phyloP scores from a whole-genome alignment of 2,329 filamentous ascomycete genomes.

The Xylaria sp. region DNA sequence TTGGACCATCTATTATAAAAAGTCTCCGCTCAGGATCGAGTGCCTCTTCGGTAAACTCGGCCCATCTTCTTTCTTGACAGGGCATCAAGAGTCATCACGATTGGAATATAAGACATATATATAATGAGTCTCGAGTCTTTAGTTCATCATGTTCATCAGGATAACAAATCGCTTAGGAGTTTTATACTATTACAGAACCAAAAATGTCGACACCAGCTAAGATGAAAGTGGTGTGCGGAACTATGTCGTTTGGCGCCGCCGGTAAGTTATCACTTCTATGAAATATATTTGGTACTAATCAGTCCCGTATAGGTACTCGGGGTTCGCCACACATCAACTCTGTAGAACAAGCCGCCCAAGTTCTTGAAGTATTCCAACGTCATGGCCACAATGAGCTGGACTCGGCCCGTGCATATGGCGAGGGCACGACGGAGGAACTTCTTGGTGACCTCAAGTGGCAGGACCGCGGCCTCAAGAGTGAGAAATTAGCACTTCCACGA shows the following conservation, averaged over 20 bases:
- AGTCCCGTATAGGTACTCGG: not conserved
- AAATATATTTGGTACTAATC: not conserved
- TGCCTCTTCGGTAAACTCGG: no score
- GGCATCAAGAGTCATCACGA: not conserved
- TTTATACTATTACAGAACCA: not conserved
- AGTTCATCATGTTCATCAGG: not conserved
- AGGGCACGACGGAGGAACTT: constrained; percentile 68
- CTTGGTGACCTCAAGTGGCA: constrained; percentile 55
- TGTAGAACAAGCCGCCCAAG: constrained; percentile 52
- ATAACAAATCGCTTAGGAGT: not conserved
- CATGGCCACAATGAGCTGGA: constrained; percentile 72
- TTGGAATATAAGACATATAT: not conserved
- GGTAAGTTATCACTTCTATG: not conserved
- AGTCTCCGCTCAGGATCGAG: not conserved
- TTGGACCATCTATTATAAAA: not conserved
- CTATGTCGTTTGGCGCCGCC: not conserved
- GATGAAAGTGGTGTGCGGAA: constrained; percentile 7
- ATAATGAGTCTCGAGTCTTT: not conserved
- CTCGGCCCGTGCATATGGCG: constrained; percentile 73
- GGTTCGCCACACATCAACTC: constrained; percentile 34
- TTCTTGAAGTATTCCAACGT: constrained; percentile 71
- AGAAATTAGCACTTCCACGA: not conserved
- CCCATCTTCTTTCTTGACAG: no score
- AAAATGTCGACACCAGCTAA: not conserved
- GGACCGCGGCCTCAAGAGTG: not conserved